Evolutionary conservation across 2,329 filamentous ascomycete species (phyloP), one percentile per base, ranked within the genome.

Genomic region (Aspergillus fischeri): DNA sequence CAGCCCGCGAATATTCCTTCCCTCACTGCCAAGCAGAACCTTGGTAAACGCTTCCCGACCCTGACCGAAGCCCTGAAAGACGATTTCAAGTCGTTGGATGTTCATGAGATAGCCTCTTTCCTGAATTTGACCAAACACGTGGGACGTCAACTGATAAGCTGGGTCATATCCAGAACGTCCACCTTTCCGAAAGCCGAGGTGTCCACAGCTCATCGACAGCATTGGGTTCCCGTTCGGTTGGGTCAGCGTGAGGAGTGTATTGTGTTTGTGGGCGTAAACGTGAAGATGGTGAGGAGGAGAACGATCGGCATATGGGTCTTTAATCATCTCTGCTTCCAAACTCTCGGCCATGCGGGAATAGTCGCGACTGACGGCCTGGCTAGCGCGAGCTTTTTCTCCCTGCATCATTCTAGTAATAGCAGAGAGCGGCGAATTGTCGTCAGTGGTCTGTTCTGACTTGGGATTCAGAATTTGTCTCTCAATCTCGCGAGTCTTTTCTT

Each of bases 1-100:
- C 78, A 89, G 86, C 32, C 83, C 79, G 65, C 91, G 84, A 63
- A 97, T 76, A 66, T 86, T 74, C 70, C 85, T 86, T 56, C 94
- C 94, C 74, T 99, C 93, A 24, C 82, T 86, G 38, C 93, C 92
- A 75, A 99, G 78, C 57, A 99, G 77, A 5, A 92, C 90, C 82
- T 97, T 99, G 54, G 87, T 87, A 53, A 92, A 89, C 1, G 94
- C 94, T 68, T 97, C 92, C 65, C 95, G 83, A 1, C 94, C 94
- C 9, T 83, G 79, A 1, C 93, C 94, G 71, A 94, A 99, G 0
- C 92, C 93, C 68, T 91, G 84, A 63, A 96, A 80, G 4, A 92
- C 81, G 52, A 99, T 80, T 76, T 97, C 92, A 61, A 99, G 72
- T 55, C 83, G 81, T 62, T 85, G 79, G 56, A 97, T 95, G 66